Percentiles rank a stretch among this genome's conserved stretches.
Conservation (phyloP, 208 protist species). For the Trypanosoma congolense region DNA sequence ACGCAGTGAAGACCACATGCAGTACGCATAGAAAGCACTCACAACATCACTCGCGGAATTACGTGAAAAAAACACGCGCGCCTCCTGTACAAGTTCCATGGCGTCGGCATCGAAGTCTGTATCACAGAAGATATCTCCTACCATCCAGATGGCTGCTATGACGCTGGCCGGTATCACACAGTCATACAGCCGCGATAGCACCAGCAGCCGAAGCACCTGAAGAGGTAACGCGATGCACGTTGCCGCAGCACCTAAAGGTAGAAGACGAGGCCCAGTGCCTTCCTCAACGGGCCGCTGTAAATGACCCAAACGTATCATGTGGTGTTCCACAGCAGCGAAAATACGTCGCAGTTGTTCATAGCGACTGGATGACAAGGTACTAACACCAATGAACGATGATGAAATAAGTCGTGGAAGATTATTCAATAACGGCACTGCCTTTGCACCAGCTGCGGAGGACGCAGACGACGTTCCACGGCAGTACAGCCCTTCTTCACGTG, state of each 20-base stretch:
- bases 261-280: conserved; percentile 4
- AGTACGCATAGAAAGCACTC: conserved; percentile 64
- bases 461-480: conserved; percentile 5
- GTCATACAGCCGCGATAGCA: conserved; percentile 33
- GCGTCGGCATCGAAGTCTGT: conserved; percentile 26
- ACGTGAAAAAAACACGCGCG: conserved; percentile 70
- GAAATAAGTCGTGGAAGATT: conserved; percentile 29
- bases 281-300: conserved; percentile 16
- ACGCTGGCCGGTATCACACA: conserved; percentile 51
- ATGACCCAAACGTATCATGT: conserved; percentile 48
- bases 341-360: conserved; percentile 61
- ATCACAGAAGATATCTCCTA: conserved; percentile 43
- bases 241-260: conserved; percentile 46
- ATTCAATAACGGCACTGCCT: conserved; percentile 9
- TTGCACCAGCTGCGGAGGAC: background rate
- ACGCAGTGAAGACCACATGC: conserved; percentile 66
- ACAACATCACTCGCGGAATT: conserved; percentile 65
- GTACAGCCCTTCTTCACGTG: conserved; percentile 43
- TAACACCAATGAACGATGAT: conserved; percentile 40
- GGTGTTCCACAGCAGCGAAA: conserved; percentile 45
- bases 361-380: conserved; percentile 41
- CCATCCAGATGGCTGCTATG: conserved; percentile 59
- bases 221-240: conserved; percentile 45
- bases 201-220: conserved; percentile 44
- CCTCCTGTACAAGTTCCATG: conserved; percentile 46